Evolutionary conservation across 1,284 basidiomycete species (phyloP).

Genomic region (Malassezia globosa): DNA sequence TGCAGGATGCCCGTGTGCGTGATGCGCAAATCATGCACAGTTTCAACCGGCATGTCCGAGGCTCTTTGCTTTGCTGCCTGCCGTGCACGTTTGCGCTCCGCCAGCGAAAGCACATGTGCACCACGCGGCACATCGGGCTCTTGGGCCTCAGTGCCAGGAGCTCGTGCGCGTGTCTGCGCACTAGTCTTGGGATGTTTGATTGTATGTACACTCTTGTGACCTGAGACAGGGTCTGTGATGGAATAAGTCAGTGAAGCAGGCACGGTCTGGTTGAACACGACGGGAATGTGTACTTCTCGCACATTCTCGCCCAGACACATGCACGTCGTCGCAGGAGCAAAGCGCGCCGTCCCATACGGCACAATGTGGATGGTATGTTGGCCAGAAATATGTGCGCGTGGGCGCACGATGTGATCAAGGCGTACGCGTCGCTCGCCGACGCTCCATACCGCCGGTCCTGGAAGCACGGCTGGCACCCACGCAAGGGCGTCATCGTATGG

Average conservation of each 20-base stretch:
- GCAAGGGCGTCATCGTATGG: slow-evolving; percentile 16
- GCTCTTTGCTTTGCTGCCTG: slow-evolving; percentile 4
- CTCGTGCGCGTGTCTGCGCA: not conserved
- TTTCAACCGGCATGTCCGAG: not conserved
- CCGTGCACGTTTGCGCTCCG: slow-evolving; percentile 12
- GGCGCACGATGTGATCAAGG: slow-evolving; percentile 46
- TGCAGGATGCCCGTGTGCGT: slow-evolving; percentile 28
- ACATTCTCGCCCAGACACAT: slow-evolving; percentile 59
- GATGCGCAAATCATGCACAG: slow-evolving; percentile 32
- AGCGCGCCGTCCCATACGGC: slow-evolving; percentile 62
- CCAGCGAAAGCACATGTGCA: slow-evolving; percentile 4
- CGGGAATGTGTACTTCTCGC: slow-evolving; percentile 58
- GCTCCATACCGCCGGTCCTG: slow-evolving; percentile 16
- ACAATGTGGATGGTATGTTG: slow-evolving; percentile 82
- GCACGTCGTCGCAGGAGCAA: slow-evolving; percentile 53
- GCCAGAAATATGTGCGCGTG: slow-evolving; percentile 59
- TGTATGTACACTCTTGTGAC: slow-evolving; percentile 54
- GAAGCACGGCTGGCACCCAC: not conserved
- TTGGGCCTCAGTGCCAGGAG: not conserved
- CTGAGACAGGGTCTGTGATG: slow-evolving; percentile 59
- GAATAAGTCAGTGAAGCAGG: slow-evolving; percentile 65
- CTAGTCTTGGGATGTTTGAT: slow-evolving; percentile 43
- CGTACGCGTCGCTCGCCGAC: slow-evolving; percentile 46
- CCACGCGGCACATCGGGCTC: slow-evolving; percentile 14
- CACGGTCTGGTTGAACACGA: slow-evolving; percentile 82